Evolutionary conservation across 2,329 filamentous ascomycete genomes (phyloP).

Genomic region (Xylaria sp.): DNA sequence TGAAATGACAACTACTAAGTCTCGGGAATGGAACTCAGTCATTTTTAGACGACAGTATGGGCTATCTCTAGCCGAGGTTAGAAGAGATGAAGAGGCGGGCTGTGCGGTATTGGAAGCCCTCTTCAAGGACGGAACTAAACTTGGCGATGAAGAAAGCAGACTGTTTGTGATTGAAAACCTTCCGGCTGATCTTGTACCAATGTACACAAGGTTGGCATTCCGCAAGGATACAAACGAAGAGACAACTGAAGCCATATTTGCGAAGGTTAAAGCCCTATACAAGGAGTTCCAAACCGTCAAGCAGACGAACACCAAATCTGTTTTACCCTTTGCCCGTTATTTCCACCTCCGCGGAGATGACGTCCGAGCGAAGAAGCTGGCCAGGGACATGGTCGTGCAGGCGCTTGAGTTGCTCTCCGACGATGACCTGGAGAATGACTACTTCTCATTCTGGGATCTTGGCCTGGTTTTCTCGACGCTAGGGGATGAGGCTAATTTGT

Average conservation of each 20-base stretch:
- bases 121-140: not conserved
- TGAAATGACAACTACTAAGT: not conserved
- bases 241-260: not conserved
- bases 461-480: not conserved
- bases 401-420: slow-evolving; percentile 8
- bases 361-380: not conserved
- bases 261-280: not conserved
- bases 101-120: not conserved
- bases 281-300: not conserved
- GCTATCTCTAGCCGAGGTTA: not conserved
- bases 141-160: not conserved
- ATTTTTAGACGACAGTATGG: not conserved
- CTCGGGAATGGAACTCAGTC: not conserved
- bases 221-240: not conserved
- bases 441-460: slow-evolving; percentile 5
- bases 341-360: not conserved
- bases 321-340: not conserved
- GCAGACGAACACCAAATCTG: not conserved
- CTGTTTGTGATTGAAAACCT: not conserved
- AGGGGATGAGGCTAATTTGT: not conserved
- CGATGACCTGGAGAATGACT: not conserved
- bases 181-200: not conserved
- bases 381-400: not conserved
- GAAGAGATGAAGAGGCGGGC: not conserved
- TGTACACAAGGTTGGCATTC: not conserved